Evolutionary conservation across 164 flowering plant species (phyloP), one percentile per base, ranked within the genome.

Genomic region (Nelumbo lutea): DNA sequence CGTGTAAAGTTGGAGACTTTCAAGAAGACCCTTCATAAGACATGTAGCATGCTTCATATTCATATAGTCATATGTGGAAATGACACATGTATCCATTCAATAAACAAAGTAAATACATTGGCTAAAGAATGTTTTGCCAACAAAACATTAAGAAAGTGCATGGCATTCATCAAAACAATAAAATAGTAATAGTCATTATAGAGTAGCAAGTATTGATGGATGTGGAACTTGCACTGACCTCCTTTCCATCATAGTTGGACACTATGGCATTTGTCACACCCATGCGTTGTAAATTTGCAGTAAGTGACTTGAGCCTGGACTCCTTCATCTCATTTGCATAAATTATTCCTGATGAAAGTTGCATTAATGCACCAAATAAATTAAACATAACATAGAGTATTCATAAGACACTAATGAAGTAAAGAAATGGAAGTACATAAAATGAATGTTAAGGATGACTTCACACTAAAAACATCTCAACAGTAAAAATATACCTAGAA

Each of bases 261-360:
- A 92, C 96, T 11, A 96, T 71, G 42, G 98, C 86, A 74, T 96
- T 96, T 68, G 98, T 92, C 61, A 90, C 98, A 13, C 98, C 99
- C 99, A 96, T 86, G 9, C 99, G 90, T 67, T 86, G 89, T 68
- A 96, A 75, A 83, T 96, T 96, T 62, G 93, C 96, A 64, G 89
- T 85, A 39, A 93, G 88, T 42, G 97, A 92, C 83, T 91, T 93
- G 52, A 96, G 86, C 59, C 99, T 83, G 47, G 87, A 67, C 62
- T 64, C 91, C 76, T 93, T 96, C 81, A 96, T 84, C 81, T 96
- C 99, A 82, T 96, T 96, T 63, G 99, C 99, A 86, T 79, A 89
- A 62, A 96, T 71, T 8, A 96, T 78, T 55, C 96, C 96, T 90
- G 82, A 62, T 44, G 27, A 57, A 5, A 61, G 39, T 50, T 63